A percentile compares a stretch with the other conserved stretches of the same genome.
Conservation (phyloP, 768 basidiomycete genomes). For the Mycena galopus region DNA sequence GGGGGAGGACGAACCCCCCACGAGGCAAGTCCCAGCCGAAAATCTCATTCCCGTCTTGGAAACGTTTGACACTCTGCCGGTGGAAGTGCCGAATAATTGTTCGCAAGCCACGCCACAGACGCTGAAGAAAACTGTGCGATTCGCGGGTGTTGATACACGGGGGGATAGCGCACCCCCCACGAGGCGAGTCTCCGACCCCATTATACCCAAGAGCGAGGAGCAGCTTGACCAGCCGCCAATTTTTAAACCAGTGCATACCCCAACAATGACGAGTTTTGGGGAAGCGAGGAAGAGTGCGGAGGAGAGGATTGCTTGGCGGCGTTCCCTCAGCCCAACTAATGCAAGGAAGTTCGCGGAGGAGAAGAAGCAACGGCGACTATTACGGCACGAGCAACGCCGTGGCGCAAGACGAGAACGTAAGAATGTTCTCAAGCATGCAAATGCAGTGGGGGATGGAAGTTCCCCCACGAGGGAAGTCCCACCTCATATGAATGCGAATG, state of each 20-base stretch:
- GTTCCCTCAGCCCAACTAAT: neutral
- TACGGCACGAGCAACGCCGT: neutral
- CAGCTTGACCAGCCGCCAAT: neutral
- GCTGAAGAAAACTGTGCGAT: neutral
- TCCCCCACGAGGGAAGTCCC: conserved; percentile 26
- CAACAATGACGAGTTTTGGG: neutral
- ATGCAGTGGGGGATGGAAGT: conserved; percentile 27
- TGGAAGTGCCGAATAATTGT: too few relatives aligned
- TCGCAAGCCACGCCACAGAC: too few relatives aligned
- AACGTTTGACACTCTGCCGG: too few relatives aligned
- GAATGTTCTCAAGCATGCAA: neutral
- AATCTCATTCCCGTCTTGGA: too few relatives aligned
- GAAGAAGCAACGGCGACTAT: neutral
- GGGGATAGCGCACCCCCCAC: conserved; percentile 20
- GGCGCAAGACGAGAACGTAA: neutral
- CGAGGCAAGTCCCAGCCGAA: neutral
- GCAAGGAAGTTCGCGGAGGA: neutral
- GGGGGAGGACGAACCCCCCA: neutral
- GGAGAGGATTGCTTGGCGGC: neutral
- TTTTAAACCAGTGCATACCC: neutral
- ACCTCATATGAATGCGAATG: neutral
- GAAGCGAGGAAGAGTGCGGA: neutral
- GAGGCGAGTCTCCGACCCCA: conserved; percentile 13
- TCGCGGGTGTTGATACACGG: neutral
- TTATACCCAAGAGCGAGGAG: neutral